Base-by-base conservation (phyloP, 2,329 filamentous ascomycete genomes). In the Colletotrichum liaoningense region DNA sequence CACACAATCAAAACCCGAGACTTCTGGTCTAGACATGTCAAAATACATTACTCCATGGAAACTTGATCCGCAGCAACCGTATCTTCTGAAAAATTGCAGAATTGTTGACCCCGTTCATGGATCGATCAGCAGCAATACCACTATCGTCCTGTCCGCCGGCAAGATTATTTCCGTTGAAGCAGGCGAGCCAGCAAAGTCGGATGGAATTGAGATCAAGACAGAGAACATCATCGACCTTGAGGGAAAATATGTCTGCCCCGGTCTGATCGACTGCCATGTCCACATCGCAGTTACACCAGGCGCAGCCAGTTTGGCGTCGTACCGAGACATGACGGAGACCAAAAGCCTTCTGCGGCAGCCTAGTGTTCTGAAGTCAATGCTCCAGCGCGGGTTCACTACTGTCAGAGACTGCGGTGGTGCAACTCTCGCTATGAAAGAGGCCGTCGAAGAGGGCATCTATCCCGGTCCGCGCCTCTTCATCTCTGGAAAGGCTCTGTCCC, bases 341-440 rank as follows among this genome's bases (percentile, higher is more conserved):
- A 82, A 82, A 1, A 83, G 82, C 0, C 78, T 84, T 5, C 80
- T 87, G 11, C 81, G 88, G 3, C 84, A 88, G 76, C 83, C 88
- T 1, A 88, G 83, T 72, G 80, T 68, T 14, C 38, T 55, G 4
- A 68, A 63, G 22, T 83, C 88, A 71, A 90, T 90, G 81, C 83
- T 92, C 0, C 78, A 80, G 42, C 84, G 89, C n/a, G 90, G 90
- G 1, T 92, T 91, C 80, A 92, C 90, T 1, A 88, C 83, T 2
- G 84, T 89, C 4, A 84, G 90, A 1, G 90, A 92, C 77, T 89
- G 87, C 58, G 90, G 89, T 1, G 90, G 90, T 4, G 89, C 89
- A 1, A 81, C 82, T 0, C 78, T 87, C 0, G 87, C 89, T 1
- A 81, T 92, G 24, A 88, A 88, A 74, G 83, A 91, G 76, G 89